Conservation (phyloP, 805 yeast genomes). For the Wickerhamiella siamensis region DNA sequence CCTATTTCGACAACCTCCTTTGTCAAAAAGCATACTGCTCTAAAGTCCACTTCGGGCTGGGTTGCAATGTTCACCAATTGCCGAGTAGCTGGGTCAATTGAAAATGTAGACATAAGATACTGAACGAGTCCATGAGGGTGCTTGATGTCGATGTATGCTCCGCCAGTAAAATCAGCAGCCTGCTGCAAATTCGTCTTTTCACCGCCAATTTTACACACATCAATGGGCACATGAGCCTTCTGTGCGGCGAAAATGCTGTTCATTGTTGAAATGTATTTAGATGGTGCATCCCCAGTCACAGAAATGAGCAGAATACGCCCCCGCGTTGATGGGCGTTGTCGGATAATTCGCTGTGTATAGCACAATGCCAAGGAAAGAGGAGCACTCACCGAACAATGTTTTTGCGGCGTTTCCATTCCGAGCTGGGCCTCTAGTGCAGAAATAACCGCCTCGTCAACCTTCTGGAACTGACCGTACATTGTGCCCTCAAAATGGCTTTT, state of each 20-base stretch:
- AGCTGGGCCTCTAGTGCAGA: slow-evolving; percentile 40
- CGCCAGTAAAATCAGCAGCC: slow-evolving; percentile 89
- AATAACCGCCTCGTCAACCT: slow-evolving; percentile 61
- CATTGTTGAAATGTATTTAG: slow-evolving; percentile 87
- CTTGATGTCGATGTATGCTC: slow-evolving; percentile 59
- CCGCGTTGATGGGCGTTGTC: slow-evolving; percentile 34
- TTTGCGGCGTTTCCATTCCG: slow-evolving; percentile 29
- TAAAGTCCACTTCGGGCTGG: slow-evolving; percentile 72
- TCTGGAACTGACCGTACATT: slow-evolving; percentile 75
- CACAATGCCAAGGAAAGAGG: slow-evolving; percentile 61
- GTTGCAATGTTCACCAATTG: slow-evolving; percentile 69
- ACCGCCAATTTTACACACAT: slow-evolving; percentile 66
- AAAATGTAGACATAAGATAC: slow-evolving; percentile 64
- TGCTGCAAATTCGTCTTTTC: slow-evolving; percentile 82
- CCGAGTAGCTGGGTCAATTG: slow-evolving; percentile 73
- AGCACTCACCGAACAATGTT: slow-evolving; percentile 45
- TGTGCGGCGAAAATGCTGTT: slow-evolving; percentile 93
- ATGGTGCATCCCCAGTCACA: slow-evolving; percentile 49
- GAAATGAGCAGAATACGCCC: slow-evolving; percentile 53
- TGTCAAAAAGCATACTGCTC: slow-evolving; percentile 87
- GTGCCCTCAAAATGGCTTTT: slow-evolving; percentile 27
- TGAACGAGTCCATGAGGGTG: slow-evolving; percentile 70
- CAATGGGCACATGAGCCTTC: slow-evolving; percentile 69
- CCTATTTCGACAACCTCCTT: slow-evolving; percentile 89
- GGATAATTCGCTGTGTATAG: slow-evolving; percentile 45